Evolutionary conservation across 2,329 filamentous ascomycete species (phyloP).

Genomic region (Cordyceps tenuipes): DNA sequence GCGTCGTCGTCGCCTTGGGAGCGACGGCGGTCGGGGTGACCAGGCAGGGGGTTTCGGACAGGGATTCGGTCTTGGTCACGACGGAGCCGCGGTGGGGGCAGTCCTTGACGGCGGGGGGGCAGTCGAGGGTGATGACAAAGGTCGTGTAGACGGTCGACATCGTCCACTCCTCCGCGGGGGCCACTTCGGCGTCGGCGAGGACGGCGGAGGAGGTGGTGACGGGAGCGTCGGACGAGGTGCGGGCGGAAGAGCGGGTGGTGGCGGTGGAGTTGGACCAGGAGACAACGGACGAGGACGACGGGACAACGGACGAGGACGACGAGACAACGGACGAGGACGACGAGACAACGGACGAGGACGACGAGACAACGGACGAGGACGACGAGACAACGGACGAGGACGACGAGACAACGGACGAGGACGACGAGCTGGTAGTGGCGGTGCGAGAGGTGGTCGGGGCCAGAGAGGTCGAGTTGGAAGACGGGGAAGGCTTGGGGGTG

Average conservation of each 20-base stretch:
- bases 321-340: not conserved
- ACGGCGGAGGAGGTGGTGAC: not conserved
- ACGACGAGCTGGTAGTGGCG: not conserved
- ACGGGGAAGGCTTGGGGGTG: conserved; percentile 15
- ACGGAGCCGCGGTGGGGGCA: conserved; percentile 18
- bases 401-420: not conserved
- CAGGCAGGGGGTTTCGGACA: conserved; percentile 7
- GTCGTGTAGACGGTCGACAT: conserved; percentile 24
- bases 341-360: too few species aligned
- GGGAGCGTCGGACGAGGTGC: not conserved
- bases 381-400: too few species aligned
- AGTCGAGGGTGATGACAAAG: conserved; percentile 26
- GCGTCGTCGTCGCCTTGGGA: not conserved
- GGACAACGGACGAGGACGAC: not conserved
- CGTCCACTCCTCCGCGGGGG: conserved; percentile 8
- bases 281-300: not conserved
- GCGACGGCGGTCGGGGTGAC: not conserved
- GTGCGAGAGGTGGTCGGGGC: not conserved
- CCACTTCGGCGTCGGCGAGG: not conserved
- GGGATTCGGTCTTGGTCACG: conserved; percentile 5
- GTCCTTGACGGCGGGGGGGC: conserved; percentile 21
- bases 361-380: not conserved
- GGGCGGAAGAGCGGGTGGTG: not conserved
- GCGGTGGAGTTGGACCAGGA: not conserved
- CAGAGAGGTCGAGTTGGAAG: conserved; percentile 8